Base-by-base conservation (phyloP, 2,329 filamentous ascomycete species). In the Stagonosporopsis cucurbitacearum region DNA sequence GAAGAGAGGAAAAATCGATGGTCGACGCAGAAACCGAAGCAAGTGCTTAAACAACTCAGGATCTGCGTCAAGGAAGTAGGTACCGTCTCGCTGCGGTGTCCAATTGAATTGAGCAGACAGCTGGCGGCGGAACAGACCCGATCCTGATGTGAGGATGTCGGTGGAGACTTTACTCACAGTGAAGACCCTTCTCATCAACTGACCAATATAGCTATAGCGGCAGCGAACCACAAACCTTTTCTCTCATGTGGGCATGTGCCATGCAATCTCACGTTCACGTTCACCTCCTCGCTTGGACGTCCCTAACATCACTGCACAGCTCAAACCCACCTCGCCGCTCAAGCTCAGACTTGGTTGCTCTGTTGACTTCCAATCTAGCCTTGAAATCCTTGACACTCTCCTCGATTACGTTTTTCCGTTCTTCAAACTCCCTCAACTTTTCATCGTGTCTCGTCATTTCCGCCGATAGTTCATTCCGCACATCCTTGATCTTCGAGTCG, bases 11-110 rank as follows among this genome's bases (percentile, higher is more conserved):
- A 63, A 67, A 1, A 57, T 40, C 1, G 19, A 4, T 0, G 64
- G 66, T 15, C 64, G 63, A 0, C 62, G 60, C 65, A 70, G 64
- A 45, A 63, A 69, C 6, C 43, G 17, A 0, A 70, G 41, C 1
- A 70, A 35, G 30, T 68, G 49, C 12, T 66, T 50, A 54, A 80
- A 80, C 2, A 75, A 25, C 0, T 64, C 55, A 0, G 71, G 63
- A 39, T 79, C 74, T 0, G 73, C 63, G 51, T 80, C 77, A 19
- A 80, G 49, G 60, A 79, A 79, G 59, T 74, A 74, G 0, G 69
- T 67, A 0, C 71, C 73, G 20, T 78, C 59, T 0, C 26, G 12
- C 30, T 64, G 28, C 9, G 58, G 55, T 2, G 19, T 28, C 59
- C 60, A 58, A 2, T 23, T 23, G 36, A 44, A 59, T n/a, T 44